Percentiles rank a stretch among this genome's conserved stretches.
Conservation (phyloP, 2,329 filamentous ascomycete genomes). For the Aphanoascus verrucosus region DNA sequence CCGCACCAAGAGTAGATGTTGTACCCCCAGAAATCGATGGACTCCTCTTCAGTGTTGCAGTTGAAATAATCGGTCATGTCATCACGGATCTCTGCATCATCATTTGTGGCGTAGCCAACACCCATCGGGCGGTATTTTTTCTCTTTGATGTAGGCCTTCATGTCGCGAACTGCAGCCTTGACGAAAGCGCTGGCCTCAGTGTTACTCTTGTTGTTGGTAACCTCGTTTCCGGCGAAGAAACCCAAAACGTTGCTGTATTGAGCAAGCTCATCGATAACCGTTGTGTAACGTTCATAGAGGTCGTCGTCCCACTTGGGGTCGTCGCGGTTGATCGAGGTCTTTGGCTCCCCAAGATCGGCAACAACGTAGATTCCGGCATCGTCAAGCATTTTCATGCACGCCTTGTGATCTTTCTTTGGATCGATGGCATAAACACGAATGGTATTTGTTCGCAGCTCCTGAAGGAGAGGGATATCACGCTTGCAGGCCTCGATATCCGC, state of each 20-base stretch:
- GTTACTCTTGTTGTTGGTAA: conserved; percentile 80
- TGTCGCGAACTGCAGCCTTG: conserved; percentile 94
- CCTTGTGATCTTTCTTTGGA: conserved; percentile 63
- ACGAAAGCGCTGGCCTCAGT: conserved; percentile 85
- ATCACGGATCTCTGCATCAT: conserved; percentile 71
- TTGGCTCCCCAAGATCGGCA: conserved; percentile 76
- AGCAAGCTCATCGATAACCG: conserved; percentile 68
- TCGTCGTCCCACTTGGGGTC: conserved; percentile 66
- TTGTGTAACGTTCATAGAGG: conserved; percentile 70
- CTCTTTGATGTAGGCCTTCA: conserved; percentile 81
- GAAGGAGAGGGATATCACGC: conserved; percentile 74
- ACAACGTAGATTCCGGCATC: conserved; percentile 90
- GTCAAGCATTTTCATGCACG: conserved; percentile 73
- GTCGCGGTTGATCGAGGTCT: conserved; percentile 73
- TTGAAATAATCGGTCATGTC: conserved; percentile 89
- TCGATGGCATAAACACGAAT: conserved; percentile 94
- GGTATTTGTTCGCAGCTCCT: conserved; percentile 72
- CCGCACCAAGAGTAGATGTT: conserved; percentile 99
- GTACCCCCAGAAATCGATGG: conserved; percentile 98
- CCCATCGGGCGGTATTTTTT: conserved; percentile 68
- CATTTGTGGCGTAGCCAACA: conserved; percentile 93
- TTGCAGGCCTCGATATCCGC: conserved; percentile 60
- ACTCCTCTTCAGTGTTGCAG: conserved; percentile 50
- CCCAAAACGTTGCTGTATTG: conserved; percentile 86
- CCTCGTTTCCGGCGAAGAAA: conserved; percentile 98